These are phyloP conservation scores for Aureobasidium sp. DNA, from an alignment of 2,329 filamentous ascomycete species.

Conservation along the genomic window DNA sequence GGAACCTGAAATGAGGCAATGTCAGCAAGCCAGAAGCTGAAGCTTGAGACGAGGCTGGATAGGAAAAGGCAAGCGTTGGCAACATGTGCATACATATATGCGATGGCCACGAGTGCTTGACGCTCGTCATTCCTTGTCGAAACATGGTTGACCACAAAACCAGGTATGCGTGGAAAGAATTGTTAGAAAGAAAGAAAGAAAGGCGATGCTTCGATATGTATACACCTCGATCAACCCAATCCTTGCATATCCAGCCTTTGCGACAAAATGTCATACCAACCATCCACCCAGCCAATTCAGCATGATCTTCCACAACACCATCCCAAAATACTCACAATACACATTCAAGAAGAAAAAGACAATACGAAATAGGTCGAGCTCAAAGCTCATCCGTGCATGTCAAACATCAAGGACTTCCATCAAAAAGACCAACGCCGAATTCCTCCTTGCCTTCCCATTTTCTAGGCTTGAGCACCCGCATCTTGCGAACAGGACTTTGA, in stretches of 20 bases:
- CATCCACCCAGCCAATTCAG: neutral
- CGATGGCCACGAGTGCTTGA: too few relatives aligned
- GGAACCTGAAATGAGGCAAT: too few relatives aligned
- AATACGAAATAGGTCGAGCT: neutral
- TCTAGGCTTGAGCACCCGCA: slow-evolving; percentile 43
- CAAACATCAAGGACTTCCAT: slow-evolving; percentile 18
- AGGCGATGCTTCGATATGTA: neutral
- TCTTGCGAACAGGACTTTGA: slow-evolving; percentile 40
- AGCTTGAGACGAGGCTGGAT: too few relatives aligned
- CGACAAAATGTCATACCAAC: neutral
- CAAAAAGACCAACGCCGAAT: slow-evolving; percentile 22
- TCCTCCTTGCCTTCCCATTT: slow-evolving; percentile 36
- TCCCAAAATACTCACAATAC: neutral
- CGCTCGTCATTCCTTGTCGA: too few relatives aligned
- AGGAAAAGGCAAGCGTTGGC: too few relatives aligned
- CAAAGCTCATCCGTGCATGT: neutral
- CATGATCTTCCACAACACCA: neutral
- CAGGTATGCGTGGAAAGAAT: too few relatives aligned
- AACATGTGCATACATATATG: too few relatives aligned
- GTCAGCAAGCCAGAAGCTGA: too few relatives aligned
- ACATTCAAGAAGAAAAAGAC: neutral
- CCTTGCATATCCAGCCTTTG: neutral
- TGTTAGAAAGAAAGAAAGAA: too few relatives aligned
- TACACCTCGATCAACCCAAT: neutral
- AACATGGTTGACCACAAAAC: too few relatives aligned